Conservation (phyloP, 176 grass and related monocot species). For the Phoenix roebelenii region DNA sequence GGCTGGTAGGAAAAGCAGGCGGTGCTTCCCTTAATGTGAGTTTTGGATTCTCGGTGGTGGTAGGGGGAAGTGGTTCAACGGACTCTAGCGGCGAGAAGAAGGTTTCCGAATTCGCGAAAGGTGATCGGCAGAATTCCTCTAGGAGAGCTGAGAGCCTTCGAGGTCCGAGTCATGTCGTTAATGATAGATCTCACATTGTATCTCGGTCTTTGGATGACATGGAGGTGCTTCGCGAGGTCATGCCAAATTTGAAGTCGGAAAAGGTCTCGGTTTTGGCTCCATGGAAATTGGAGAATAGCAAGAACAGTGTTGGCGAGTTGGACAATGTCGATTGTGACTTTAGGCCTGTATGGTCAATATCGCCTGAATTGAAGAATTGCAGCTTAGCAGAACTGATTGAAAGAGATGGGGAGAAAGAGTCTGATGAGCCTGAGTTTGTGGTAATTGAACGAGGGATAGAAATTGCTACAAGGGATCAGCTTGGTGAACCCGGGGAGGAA, state of each 20-base stretch:
- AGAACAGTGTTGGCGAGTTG: not conserved
- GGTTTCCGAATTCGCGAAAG: constrained; percentile 24
- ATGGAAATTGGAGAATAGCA: not conserved
- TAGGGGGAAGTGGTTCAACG: not conserved
- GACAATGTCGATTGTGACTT: not conserved
- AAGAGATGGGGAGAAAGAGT: constrained; percentile 16
- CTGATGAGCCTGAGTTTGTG: constrained; percentile 36
- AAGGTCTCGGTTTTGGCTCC: not conserved
- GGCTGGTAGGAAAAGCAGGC: constrained; percentile 54
- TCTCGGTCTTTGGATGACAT: constrained; percentile 36
- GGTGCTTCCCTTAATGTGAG: constrained; percentile 70
- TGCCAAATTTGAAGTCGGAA: constrained; percentile 38
- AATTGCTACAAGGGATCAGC: constrained; percentile 30
- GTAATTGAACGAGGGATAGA: constrained; percentile 72
- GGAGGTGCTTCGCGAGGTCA: constrained; percentile 66
- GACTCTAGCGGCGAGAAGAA: constrained; percentile 17
- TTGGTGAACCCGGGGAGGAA: not conserved
- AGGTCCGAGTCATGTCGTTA: constrained; percentile 15
- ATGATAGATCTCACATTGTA: no score
- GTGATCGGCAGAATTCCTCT: constrained; percentile 27
- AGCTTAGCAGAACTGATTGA: constrained; percentile 41
- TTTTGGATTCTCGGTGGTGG: constrained; percentile 53
- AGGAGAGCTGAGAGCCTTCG: constrained; percentile 27
- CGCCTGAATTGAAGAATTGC: constrained; percentile 59
- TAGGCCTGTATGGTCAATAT: constrained; percentile 9